phyloP scores from a whole-genome alignment of 2,329 filamentous ascomycete species.

The Fonsecaea pugnacius region DNA sequence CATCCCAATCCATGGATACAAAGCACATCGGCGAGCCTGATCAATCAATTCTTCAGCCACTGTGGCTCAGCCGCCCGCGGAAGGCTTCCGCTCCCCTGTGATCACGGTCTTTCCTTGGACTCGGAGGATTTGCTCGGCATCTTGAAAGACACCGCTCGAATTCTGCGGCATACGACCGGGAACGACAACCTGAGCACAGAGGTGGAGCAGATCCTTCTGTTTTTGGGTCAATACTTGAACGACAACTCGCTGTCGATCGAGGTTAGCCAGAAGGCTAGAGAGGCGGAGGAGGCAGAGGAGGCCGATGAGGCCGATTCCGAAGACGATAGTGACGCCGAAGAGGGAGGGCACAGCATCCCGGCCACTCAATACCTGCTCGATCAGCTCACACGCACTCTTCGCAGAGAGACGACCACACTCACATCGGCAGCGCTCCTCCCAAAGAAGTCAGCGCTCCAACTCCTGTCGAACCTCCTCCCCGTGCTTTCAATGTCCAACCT shows the following conservation, averaged over 20 bases:
- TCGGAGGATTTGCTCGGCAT: constrained; percentile 66
- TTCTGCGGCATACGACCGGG: constrained; percentile 66
- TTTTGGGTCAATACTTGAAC: constrained; percentile 70
- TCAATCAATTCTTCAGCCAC: constrained; percentile 78
- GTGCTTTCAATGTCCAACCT: constrained; percentile 64
- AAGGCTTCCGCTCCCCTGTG: constrained; percentile 67
- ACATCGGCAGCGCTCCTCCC: constrained; percentile 67
- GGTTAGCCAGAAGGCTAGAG: constrained; percentile 48
- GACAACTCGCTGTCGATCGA: constrained; percentile 60
- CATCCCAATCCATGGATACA: constrained; percentile 77
- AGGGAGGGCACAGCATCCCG: constrained; percentile 53
- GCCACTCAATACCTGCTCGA: constrained; percentile 76
- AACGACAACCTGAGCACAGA: constrained; percentile 78
- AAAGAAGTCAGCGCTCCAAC: constrained; percentile 75
- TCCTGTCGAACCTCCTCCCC: constrained; percentile 71
- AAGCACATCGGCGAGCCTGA: constrained; percentile 72
- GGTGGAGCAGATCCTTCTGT: constrained; percentile 78
- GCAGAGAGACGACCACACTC: constrained; percentile 71
- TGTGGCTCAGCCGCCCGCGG: constrained; percentile 64
- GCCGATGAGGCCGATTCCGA: constrained; percentile 49
- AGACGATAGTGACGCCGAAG: constrained; percentile 50
- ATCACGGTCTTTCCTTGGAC: constrained; percentile 70
- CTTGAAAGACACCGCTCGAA: constrained; percentile 60
- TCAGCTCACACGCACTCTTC: constrained; percentile 76
- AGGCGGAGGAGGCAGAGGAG: constrained; percentile 46